Base-by-base conservation (phyloP, 768 basidiomycete species). In the Cystobasidium ongulense region DNA sequence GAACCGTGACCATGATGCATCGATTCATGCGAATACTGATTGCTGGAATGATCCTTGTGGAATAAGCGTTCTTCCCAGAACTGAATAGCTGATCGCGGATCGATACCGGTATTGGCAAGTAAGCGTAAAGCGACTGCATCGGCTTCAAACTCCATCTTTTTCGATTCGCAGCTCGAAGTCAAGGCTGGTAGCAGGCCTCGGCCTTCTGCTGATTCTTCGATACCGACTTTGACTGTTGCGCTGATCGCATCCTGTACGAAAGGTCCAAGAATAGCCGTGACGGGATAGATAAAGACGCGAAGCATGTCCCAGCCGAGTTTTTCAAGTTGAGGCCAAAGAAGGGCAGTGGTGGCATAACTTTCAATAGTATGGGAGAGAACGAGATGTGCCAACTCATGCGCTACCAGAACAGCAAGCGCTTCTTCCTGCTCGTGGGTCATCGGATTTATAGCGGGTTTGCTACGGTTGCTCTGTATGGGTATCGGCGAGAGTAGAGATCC, bases 231-330 rank as follows among this genome's bases (percentile, higher is more conserved):
- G 29, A 91, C 88, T 66, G 92, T 77, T 64, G 90, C 87, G 0
- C 88, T 91, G 29, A 98, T 85, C 1, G 91, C 93, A 77, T 99
- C 95, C 79, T 95, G 94, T 73, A 97, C 87, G 80, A 97, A 96
- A 0, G 95, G 95, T 0, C 95, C 94, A 71, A 97, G 78, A 52
- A 84, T 63, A 31, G 81, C 76, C 0, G 82, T 83, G 74, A 78
- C 15, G 18, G 77, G 77, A 68, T 76, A 79, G 5, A 76, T 50
- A 57, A 77, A 35, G n/a, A 77, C 76, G 4, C 78, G 75, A 27
- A 77, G 29, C 63, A 78, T 76, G 25, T 79, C 78, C 0, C 68
- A 64, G 1, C 65, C 74, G 8, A 79, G 75, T 13, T 75, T 63
- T 10, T 73, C 27, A 7, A 78, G 39, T 21, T 76, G 76, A 15